Evolutionary conservation across 495 filamentous ascomycete genomes (phyloP).

Genomic region (Hyphodiscus hymeniophilus): DNA sequence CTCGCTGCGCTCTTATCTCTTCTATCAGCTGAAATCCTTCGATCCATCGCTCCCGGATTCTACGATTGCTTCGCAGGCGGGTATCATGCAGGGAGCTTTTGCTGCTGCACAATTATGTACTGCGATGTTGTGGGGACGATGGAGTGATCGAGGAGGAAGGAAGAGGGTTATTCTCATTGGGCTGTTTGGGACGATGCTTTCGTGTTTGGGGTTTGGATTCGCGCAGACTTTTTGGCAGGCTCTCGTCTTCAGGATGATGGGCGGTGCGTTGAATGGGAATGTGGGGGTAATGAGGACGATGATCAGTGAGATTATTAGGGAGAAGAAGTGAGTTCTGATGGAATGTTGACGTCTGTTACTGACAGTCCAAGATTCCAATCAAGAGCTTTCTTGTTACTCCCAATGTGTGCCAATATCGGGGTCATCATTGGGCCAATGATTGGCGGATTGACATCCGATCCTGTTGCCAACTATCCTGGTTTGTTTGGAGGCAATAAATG

Average conservation of each 20-base stretch:
- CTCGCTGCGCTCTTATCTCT: conserved; percentile 72
- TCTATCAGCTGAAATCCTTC: conserved; percentile 69
- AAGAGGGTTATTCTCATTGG: conserved; percentile 74
- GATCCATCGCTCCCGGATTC: conserved; percentile 54
- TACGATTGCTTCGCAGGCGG: conserved; percentile 67
- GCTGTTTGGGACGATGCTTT: conserved; percentile 60
- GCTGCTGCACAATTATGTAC: conserved; percentile 78
- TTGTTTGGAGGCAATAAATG: conserved; percentile 62
- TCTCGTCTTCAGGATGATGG: conserved; percentile 62
- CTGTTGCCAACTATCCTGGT: conserved; percentile 57
- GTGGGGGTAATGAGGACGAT: conserved; percentile 76
- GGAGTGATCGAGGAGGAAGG: conserved; percentile 57
- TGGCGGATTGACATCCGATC: conserved; percentile 68
- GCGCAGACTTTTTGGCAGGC: conserved; percentile 63
- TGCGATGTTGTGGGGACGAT: conserved; percentile 74
- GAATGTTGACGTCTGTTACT: conserved; percentile 55
- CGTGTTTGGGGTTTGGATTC: conserved; percentile 75
- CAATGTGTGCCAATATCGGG: conserved; percentile 75
- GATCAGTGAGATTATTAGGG: conserved; percentile 60
- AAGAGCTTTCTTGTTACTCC: conserved; percentile 70
- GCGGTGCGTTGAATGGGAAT: conserved; percentile 75
- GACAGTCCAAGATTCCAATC: conserved; percentile 71
- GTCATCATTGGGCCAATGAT: conserved; percentile 69
- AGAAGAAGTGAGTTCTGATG: conserved; percentile 53
- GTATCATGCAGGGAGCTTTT: conserved; percentile 71